Percentiles rank a stretch among this genome's conserved stretches.
phyloP scores from a whole-genome alignment of 768 basidiomycete genomes.

The Baorangia bicolor region DNA sequence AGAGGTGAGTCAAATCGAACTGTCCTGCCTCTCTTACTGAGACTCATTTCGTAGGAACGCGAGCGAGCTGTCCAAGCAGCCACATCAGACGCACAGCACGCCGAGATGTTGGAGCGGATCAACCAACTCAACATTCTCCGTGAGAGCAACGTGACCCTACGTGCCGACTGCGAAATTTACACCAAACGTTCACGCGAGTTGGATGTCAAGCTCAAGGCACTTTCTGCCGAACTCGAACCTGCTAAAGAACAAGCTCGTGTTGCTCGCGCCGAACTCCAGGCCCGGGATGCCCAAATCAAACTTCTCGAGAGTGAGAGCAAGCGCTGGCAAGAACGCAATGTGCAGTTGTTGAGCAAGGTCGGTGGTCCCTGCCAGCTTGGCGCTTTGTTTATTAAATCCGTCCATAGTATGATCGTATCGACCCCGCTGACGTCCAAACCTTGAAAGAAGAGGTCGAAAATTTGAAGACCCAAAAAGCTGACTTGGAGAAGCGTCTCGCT shows the following conservation, averaged over 20 bases:
- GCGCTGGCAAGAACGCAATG: slow-evolving; percentile 82
- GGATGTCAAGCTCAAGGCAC: slow-evolving; percentile 56
- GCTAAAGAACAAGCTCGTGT: slow-evolving; percentile 66
- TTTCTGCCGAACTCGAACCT: slow-evolving; percentile 68
- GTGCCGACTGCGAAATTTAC: slow-evolving; percentile 73
- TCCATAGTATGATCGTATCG: slow-evolving; percentile 79
- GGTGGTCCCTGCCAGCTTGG: neutral
- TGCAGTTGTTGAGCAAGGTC: slow-evolving; percentile 79
- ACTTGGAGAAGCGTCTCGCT: slow-evolving; percentile 29
- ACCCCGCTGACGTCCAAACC: slow-evolving; percentile 79
- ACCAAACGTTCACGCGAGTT: slow-evolving; percentile 66
- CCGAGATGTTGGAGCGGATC: slow-evolving; percentile 81
- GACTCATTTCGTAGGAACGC: slow-evolving; percentile 56
- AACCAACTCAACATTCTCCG: slow-evolving; percentile 83
- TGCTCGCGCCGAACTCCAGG: slow-evolving; percentile 72
- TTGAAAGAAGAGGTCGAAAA: slow-evolving; percentile 70
- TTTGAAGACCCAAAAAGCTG: slow-evolving; percentile 45
- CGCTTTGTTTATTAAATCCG: neutral
- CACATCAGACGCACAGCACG: slow-evolving; percentile 74
- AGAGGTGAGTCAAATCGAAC: slow-evolving; percentile 46
- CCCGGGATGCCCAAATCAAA: slow-evolving; percentile 61
- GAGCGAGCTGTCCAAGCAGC: slow-evolving; percentile 71
- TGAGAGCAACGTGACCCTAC: slow-evolving; percentile 85
- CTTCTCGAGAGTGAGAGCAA: slow-evolving; percentile 75
- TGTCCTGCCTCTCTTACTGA: neutral